Base-by-base conservation (phyloP, 345 rosid genomes). In the Euphorbia tirucalli region DNA sequence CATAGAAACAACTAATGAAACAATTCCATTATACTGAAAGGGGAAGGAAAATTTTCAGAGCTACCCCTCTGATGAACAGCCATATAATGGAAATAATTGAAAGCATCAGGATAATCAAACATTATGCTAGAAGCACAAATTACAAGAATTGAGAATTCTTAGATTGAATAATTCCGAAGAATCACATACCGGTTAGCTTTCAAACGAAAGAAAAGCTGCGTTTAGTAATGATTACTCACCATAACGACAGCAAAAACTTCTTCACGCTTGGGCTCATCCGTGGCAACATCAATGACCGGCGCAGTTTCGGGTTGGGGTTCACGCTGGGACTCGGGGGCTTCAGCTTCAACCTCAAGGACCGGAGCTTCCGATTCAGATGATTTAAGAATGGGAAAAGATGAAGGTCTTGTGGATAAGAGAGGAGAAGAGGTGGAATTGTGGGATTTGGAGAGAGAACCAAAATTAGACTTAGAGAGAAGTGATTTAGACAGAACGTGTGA, bases 171-270 rank as follows among this genome's bases (percentile, higher is more conserved):
- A 37, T 37, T 37, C 41, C 41, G 8, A 37, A 37, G 8, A 8
- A 8, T 8, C 3, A 3, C 41, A 3, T 37, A 32, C 37, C 37
- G 37, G 37, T 7, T 41, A 41, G 44, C 44, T 41, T 41, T 11
- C 44, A 10, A 41, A 10, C 11, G 9, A 41, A 41, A 41, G 11
- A 41, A 41, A 11, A 41, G 9, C 37, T 32, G 2, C 5, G 2
- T 2, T 5, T 41, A 61, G 21, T 11, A 30, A 41, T 44, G 41
- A 63, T 14, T 11, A 73, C 89, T 85, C 35, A 94, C 98, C 96
- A 95, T 90, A 78, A 95, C 93, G 70, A 92, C 97, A 68, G 99
- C 99, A 68, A 92, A 95, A 58, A 95, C 71, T 80, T 95, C 92
- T 80, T 90, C 97, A 32, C 99, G 87, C 85, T 89, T 90, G 78